Evolutionary conservation across 2,329 filamentous ascomycete species (phyloP).

Genomic region (Nemania abortiva): DNA sequence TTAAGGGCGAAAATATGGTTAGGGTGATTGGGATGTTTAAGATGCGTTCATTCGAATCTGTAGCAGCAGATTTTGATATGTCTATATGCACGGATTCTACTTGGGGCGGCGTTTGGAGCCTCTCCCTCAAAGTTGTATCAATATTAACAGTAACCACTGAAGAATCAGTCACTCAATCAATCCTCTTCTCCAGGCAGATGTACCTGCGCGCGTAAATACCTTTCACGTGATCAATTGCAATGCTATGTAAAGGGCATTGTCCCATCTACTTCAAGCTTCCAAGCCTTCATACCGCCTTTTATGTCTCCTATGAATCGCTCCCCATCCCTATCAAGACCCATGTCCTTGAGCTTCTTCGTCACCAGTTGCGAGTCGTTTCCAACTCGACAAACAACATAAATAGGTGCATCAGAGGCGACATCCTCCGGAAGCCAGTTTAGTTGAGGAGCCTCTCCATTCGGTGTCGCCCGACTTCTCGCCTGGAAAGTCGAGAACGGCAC

Average conservation of each 20-base stretch:
- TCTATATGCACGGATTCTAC: constrained; percentile 33
- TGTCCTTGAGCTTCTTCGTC: constrained; percentile 72
- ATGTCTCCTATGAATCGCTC: constrained; percentile 76
- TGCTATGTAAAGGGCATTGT: constrained; percentile 65
- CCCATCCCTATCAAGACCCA: constrained; percentile 65
- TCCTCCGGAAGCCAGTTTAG: constrained; percentile 56
- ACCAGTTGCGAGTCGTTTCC: constrained; percentile 85
- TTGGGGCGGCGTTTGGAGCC: constrained; percentile 48
- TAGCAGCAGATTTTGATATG: constrained; percentile 30
- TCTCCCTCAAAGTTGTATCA: constrained; percentile 49
- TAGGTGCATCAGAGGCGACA: constrained; percentile 60
- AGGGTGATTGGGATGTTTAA: constrained; percentile 8
- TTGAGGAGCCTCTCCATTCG: constrained; percentile 39
- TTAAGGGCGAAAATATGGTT: neutral
- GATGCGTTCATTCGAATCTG: constrained; percentile 25
- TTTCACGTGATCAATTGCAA: constrained; percentile 20
- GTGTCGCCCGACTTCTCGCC: constrained; percentile 39
- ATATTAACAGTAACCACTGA: constrained; percentile 42
- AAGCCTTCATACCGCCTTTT: constrained; percentile 76
- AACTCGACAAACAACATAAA: constrained; percentile 79
- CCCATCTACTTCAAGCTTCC: constrained; percentile 76
- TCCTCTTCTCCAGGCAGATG: constrained; percentile 39
- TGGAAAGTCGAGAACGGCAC: constrained; percentile 73
- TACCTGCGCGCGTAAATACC: neutral
- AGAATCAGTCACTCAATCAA: constrained; percentile 45